Evolutionary conservation across 768 basidiomycete genomes (phyloP), one percentile per base, ranked within the genome.

Genomic region (Clitopilus passeckerianus): DNA sequence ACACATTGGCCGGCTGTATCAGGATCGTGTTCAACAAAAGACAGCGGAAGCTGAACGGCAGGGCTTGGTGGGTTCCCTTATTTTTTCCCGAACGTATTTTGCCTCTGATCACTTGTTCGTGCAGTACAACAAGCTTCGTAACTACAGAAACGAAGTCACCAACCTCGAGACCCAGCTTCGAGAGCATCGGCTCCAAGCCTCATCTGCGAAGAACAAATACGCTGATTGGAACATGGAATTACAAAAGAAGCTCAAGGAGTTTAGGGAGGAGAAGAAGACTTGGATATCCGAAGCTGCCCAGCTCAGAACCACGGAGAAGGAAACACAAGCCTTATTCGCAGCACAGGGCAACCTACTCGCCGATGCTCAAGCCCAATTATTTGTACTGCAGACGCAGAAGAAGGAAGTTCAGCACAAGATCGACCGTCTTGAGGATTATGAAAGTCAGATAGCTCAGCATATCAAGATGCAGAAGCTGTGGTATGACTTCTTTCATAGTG

Each of bases 401-500:
- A 90, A 91, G 65, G 91, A 91, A 71, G 86, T 80, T 52, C 83
- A 86, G 60, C 90, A 90, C 66, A 95, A 95, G 68, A 83, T 96
- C 12, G 85, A 87, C 61, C 82, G 90, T 16, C 76, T 96, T 44
- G 75, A 79, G 54, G 93, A 96, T 70, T 96, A 95, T 64, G 94
- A 97, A 68, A 77, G 75, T n/a, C 88, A 91, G 64, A 92, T 96
- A 50, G 87, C 91, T 56, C 90, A 94, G 66, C 82, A 92, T 60
- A 75, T 87, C 44, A 84, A 86, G 58, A 82, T 89, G 66, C 90
- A 93, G 67, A 80, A 82, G 55, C 72, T 93, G 64, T 96, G 93
- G 94, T 91, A 70, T n/a, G 34, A 0, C 30, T 54, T 59, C 41
- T 46, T 46, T 14, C 8, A 6, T 18, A 0, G 34, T 23, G 23